Percentiles rank a stretch among this genome's conserved stretches.
Evolutionary conservation across 345 rosid genomes (phyloP).

Genomic region (Arabis alpina): DNA sequence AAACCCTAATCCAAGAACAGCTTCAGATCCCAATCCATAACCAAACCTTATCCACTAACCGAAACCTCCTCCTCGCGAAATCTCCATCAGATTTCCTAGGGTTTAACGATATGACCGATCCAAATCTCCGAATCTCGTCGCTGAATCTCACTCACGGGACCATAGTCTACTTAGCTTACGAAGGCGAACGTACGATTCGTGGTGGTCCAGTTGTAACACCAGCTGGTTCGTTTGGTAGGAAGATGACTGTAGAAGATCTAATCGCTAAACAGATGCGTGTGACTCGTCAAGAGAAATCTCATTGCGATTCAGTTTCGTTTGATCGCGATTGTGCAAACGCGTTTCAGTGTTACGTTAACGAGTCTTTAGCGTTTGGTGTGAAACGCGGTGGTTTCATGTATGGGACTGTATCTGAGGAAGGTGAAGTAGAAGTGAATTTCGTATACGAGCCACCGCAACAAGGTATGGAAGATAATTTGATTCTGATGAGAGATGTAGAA

Average conservation of each 20-base stretch:
- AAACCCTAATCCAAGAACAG: slow-evolving; percentile 73
- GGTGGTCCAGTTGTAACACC: slow-evolving; percentile 71
- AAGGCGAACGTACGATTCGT: slow-evolving; percentile 70
- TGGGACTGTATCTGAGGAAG: slow-evolving; percentile 77
- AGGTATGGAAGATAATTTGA: slow-evolving; percentile 57
- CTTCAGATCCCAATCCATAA: slow-evolving; percentile 76
- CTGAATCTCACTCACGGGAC: slow-evolving; percentile 79
- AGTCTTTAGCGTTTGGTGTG: slow-evolving; percentile 72
- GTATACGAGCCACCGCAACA: slow-evolving; percentile 95
- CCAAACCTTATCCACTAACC: slow-evolving; percentile 81
- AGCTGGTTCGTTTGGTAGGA: slow-evolving; percentile 88
- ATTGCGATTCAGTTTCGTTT: slow-evolving; percentile 80
- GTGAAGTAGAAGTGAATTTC: slow-evolving; percentile 78
- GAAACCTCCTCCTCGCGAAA: slow-evolving; percentile 76
- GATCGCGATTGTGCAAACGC: slow-evolving; percentile 84
- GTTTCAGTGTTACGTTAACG: slow-evolving; percentile 78
- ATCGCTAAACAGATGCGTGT: slow-evolving; percentile 92
- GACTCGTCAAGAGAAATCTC: slow-evolving; percentile 78
- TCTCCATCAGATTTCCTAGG: slow-evolving; percentile 53
- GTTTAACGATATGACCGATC: slow-evolving; percentile 75
- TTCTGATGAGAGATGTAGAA: slow-evolving; percentile 60
- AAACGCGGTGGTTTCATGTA: slow-evolving; percentile 96
- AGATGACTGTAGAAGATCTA: slow-evolving; percentile 96
- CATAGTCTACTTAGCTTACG: slow-evolving; percentile 70
- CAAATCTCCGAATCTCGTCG: slow-evolving; percentile 55